Evolutionary conservation across 148 eudicot genomes (phyloP).

Genomic region (Camellia lanceoleosa): DNA sequence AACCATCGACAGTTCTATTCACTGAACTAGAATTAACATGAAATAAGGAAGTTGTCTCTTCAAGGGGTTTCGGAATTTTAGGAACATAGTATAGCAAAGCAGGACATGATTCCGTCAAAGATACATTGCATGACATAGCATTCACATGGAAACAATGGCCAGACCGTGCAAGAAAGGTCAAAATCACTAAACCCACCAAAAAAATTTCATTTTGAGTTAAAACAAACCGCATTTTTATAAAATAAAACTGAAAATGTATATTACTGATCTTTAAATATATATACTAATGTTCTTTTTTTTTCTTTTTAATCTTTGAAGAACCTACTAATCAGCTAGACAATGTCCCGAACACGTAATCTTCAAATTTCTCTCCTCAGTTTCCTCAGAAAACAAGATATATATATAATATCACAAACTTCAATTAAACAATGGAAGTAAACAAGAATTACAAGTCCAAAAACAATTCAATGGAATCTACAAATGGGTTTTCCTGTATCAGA

Average conservation of each 20-base stretch:
- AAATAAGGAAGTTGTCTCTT: conserved; percentile 7
- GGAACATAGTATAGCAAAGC: conserved; percentile 11
- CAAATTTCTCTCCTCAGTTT: neutral
- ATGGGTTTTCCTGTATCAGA: too few species aligned
- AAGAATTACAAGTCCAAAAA: neutral
- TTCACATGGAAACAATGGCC: conserved; percentile 2
- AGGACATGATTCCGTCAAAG: neutral
- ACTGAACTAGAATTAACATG: neutral
- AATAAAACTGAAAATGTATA: too few species aligned
- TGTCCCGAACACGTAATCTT: neutral
- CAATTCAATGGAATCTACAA: neutral
- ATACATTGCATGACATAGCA: neutral
- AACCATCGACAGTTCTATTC: conserved; percentile 8
- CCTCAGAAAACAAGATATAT: neutral
- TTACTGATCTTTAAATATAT: too few species aligned
- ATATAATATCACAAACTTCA: neutral
- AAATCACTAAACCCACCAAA: conserved; percentile 1
- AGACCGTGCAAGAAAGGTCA: neutral
- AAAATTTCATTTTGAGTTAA: neutral
- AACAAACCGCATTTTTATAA: neutral
- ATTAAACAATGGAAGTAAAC: neutral
- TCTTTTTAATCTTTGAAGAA: too few species aligned
- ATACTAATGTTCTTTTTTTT: too few species aligned
- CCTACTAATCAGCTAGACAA: too few species aligned
- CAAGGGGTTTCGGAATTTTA: neutral